Evolutionary conservation across 176 grass and related monocot species (phyloP).

Genomic region (Avena insularis): DNA sequence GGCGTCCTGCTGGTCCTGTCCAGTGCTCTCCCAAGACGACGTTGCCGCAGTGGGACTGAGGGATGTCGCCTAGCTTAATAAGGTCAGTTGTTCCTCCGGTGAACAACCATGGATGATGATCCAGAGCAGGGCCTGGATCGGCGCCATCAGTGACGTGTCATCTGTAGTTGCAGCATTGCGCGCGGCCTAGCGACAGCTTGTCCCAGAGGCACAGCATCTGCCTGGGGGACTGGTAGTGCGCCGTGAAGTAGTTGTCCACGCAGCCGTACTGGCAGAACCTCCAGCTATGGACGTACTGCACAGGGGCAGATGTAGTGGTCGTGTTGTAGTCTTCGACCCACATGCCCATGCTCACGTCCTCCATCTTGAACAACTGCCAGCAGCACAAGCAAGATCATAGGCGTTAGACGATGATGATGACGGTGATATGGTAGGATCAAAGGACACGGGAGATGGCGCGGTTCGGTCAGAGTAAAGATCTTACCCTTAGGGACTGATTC

Average conservation of each 20-base stretch:
- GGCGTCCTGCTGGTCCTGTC: neutral
- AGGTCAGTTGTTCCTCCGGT: neutral
- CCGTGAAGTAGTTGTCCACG: slow-evolving; percentile 73
- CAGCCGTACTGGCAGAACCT: slow-evolving; percentile 93
- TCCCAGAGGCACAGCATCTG: slow-evolving; percentile 90
- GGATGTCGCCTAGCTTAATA: neutral
- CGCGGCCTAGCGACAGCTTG: slow-evolving; percentile 56
- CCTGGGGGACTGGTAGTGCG: slow-evolving; percentile 93
- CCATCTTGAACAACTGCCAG: slow-evolving; percentile 90
- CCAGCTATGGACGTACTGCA: slow-evolving; percentile 88
- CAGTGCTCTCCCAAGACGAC: neutral
- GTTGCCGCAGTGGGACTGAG: too few species aligned
- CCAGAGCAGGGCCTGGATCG: too few species aligned
- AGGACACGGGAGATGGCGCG: neutral
- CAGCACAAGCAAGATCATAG: neutral
- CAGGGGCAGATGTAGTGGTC: slow-evolving; percentile 13
- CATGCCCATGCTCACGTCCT: slow-evolving; percentile 99
- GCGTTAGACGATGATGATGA: neutral
- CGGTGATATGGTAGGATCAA: neutral
- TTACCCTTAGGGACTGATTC: slow-evolving; percentile 71
- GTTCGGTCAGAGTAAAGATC: neutral
- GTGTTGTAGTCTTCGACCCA: slow-evolving; percentile 93
- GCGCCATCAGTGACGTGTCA: slow-evolving; percentile 28
- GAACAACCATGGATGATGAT: neutral
- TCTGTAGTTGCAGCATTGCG: slow-evolving; percentile 80